Base-by-base conservation (phyloP, 257 asterid genomes). In the Rauvolfia tetraphylla region DNA sequence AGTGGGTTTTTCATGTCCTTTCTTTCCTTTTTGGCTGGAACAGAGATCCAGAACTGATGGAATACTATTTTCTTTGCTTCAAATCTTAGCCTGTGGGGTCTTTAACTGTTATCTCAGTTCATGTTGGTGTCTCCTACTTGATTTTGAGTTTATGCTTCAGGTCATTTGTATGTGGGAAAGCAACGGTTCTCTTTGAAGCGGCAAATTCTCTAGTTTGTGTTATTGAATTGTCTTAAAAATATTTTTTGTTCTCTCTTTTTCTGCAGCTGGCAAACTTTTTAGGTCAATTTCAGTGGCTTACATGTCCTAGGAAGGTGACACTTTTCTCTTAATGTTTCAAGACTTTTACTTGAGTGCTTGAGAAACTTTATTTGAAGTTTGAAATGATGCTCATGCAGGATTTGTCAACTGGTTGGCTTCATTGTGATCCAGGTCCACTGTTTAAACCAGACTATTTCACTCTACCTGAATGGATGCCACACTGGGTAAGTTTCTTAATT, bases 261-360 rank as follows among this genome's bases (percentile, higher is more conserved):
- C 29, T 82, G 69, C 96, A 95, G 99, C 88, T 95, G 84, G 98
- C 99, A 72, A 88, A 93, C 77, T 57, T 90, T 73, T 68, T 95
- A 79, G 98, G 95, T 74, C 96, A 79, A 34, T 91, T 87, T 80
- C 97, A 84, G 86, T 95, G 99, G 99, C 83, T 95, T 79, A 93
- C 99, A 9, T 95, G 99, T 73, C 99, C 98, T 36, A 93, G 99
- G 80, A 93, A 87, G 98, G 99, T 95, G 84, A 81, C 34, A 38
- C 22, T 69, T 73, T 76, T 58, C 76, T 58, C 44, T 73, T 79
- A 78, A 62, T 44, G 18, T 71, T 38, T 38, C 73, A 57, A 42
- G 46, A 74, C 73, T 61, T 65, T 49, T 74, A 69, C 27, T 25
- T 65, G 41, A 36, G 54, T 38, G 69, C 67, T 76, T 41, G 31